phyloP scores from a whole-genome alignment of 108 stramenopile species.

The Aurantiochytrium sp. region DNA sequence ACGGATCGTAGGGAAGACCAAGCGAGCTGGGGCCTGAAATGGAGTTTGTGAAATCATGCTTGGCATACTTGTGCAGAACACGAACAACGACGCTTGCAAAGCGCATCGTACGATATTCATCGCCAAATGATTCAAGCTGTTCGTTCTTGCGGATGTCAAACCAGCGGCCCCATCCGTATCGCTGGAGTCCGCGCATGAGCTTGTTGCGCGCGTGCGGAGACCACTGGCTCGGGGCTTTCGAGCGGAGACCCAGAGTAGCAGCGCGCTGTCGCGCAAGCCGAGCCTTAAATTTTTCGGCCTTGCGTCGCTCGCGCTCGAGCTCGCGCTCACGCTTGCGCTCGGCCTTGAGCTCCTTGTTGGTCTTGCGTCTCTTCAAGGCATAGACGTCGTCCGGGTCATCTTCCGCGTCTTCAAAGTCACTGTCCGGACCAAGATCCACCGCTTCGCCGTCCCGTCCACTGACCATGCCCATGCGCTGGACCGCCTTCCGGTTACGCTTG shows the following conservation, averaged over 20 bases:
- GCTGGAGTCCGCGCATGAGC: neutral
- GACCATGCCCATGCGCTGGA: conserved; percentile 9
- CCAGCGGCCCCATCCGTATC: neutral
- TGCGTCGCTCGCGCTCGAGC: neutral
- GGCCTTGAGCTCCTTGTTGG: neutral
- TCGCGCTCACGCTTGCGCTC: neutral
- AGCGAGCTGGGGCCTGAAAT: neutral
- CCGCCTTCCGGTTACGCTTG: neutral
- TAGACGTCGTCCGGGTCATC: neutral
- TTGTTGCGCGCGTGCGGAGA: neutral
- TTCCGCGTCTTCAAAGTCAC: neutral
- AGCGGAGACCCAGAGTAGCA: neutral
- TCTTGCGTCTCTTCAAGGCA: neutral
- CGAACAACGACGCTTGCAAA: neutral
- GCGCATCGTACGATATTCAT: neutral
- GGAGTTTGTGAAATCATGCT: neutral
- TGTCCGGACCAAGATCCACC: neutral
- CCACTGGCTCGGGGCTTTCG: neutral
- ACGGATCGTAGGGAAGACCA: neutral
- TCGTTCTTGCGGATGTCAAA: neutral
- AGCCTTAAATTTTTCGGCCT: neutral
- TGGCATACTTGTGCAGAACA: neutral
- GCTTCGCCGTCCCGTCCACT: neutral
- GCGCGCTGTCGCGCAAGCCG: neutral
- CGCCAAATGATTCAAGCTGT: neutral